Conservation (phyloP, 1,284 basidiomycete species). For the Tremellales sp. region DNA sequence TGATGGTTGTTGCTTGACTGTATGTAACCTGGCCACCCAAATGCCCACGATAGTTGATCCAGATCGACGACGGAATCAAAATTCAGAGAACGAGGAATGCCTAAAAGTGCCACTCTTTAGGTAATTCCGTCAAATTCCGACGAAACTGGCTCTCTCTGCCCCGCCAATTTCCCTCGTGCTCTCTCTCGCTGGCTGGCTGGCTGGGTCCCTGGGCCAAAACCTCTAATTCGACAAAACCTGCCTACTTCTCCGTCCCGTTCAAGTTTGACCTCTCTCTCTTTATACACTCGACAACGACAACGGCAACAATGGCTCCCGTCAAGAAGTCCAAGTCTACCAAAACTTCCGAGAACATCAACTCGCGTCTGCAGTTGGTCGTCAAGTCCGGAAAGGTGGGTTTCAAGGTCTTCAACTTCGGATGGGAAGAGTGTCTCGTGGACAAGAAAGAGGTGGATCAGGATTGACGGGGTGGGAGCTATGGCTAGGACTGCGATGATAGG, state of each 20-base stretch:
- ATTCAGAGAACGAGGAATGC: not conserved
- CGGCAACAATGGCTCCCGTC: slow-evolving; percentile 71
- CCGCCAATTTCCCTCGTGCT: not conserved
- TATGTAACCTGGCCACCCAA: too few species aligned
- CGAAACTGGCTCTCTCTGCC: slow-evolving; percentile 1
- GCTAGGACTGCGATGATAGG: not conserved
- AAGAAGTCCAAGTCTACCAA: slow-evolving; percentile 92
- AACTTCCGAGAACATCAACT: slow-evolving; percentile 89
- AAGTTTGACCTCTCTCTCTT: slow-evolving; percentile 2
- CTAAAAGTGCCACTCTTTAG: slow-evolving; percentile 5
- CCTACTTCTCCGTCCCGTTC: slow-evolving; percentile 5
- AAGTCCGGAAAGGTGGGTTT: slow-evolving; percentile 63
- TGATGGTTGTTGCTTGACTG: not conserved
- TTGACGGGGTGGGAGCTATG: not conserved
- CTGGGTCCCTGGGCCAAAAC: too few species aligned
- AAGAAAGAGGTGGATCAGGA: not conserved
- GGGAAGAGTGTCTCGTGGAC: too few species aligned
- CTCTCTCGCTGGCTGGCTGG: too few species aligned
- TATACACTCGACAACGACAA: not conserved
- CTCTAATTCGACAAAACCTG: not conserved
- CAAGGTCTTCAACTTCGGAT: not conserved
- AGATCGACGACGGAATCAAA: not conserved
- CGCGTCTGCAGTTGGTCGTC: slow-evolving; percentile 93
- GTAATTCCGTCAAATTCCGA: slow-evolving; percentile 11
- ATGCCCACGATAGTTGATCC: too few species aligned